Percentiles rank a stretch among this genome's conserved stretches.
Evolutionary conservation across 805 yeast species (phyloP).

Genomic region (Suhomyces sp.): DNA sequence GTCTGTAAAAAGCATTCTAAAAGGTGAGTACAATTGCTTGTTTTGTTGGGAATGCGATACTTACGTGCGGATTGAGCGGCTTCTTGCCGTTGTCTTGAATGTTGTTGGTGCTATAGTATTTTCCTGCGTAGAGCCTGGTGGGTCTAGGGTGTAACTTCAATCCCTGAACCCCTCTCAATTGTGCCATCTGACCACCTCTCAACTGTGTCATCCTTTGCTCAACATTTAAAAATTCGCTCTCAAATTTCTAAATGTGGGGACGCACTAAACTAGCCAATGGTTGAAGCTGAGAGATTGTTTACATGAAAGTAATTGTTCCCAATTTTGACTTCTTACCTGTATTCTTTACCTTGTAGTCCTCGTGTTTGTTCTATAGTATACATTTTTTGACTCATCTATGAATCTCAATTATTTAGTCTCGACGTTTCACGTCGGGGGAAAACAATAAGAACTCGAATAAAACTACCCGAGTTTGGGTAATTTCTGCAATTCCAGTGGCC

Average conservation of each 20-base stretch:
- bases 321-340: background rate
- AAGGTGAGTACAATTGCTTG: constrained; percentile 4
- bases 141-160: background rate
- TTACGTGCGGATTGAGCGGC: constrained; percentile 9
- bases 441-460: background rate
- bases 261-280: background rate
- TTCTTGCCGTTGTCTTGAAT: background rate
- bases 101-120: background rate
- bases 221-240: background rate
- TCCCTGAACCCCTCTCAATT: background rate
- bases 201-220: background rate
- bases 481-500: background rate
- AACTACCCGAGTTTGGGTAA: background rate
- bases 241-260: background rate
- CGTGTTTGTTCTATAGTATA: no score
- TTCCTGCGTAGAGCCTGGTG: background rate
- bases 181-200: background rate
- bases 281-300: background rate
- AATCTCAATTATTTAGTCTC: no score
- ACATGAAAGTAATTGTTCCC: background rate
- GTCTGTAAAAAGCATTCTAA: constrained; percentile 39
- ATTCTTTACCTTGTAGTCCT: background rate
- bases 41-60: background rate
- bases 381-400: no score
- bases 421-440: background rate